Base-by-base conservation (phyloP, 2,329 filamentous ascomycete species). In the Cercospora brassicicola region DNA sequence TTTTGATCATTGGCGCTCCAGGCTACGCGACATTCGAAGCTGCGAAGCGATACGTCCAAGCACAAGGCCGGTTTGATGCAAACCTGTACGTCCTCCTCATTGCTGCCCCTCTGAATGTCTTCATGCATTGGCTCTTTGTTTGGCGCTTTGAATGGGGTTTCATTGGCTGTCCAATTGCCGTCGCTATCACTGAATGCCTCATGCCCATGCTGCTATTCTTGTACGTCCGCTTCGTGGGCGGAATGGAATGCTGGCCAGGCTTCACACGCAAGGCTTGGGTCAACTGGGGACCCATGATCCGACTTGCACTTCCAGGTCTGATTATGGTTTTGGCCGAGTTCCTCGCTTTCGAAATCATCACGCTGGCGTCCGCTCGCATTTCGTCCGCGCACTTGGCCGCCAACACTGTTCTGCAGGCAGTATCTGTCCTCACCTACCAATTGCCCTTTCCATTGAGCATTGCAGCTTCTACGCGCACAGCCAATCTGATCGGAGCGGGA, bases 251-350 rank as follows among this genome's bases (percentile, higher is more conserved):
- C 80, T 95, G 92, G 92, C 90, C 90, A 67, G 92, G 92, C 1
- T 90, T 94, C 78, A 89, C 88, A n/a, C 83, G 80, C 67, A 87
- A 87, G 45, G 90, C 90, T 0, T 84, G 93, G 62, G 82, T 82
- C 36, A 94, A 94, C 76, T 95, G 92, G 92, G 84, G 84, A 1
- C 90, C 90, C 8, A 96, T 96, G 94, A 87, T 98, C 74, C 88
- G 89, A 59, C 89, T 98, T 42, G 93, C 94, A 0, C 82, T 97
- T 11, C 94, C 94, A 0, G 94, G 94, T 1, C 89, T 98, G 78
- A 83, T 97, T 72, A 97, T 97, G 94, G 91, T 98, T 1, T 89
- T 96, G 78, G 93, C 94, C 4, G 94, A 98, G 78, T 96, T 92
- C 81, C 86, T 97, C 10, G 76, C 76, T 15, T 98, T 98, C 78